Evolutionary conservation across 23 red algal genomes (phyloP), one percentile per base, ranked within the genome.

Genomic region (Agarophyton chilense): DNA sequence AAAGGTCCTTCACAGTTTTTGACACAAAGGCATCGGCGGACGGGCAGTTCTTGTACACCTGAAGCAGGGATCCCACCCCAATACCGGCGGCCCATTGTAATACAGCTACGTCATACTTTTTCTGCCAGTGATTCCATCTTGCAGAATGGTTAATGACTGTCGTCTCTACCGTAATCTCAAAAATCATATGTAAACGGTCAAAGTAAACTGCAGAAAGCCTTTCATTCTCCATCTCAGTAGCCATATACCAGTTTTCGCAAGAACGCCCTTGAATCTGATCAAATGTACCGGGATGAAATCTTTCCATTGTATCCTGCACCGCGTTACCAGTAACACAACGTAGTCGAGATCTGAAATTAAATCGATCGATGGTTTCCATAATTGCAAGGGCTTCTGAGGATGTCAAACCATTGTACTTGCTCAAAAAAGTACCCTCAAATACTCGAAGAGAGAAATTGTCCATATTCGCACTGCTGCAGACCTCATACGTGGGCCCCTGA

Each of bases 371-470:
- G 3, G 39, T 77, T 28, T 49, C 71, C 42, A 77, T 49, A 49
- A 31, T 10, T 26, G 2, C 13, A 2, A 52, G 18, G 28, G 39
- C 71, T n/a, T 50, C 71, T n/a, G 10, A 10, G 26, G 42, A 42
- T 39, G 28, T 73, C 21, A 77, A 52, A 11, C 39, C 31, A 53
- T 77, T n/a, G 71, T 77, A 77, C 71, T 73, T 49, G 26, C n/a
- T n/a, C n/a, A n/a, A n/a, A n/a, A n/a, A n/a, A n/a, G n/a, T n/a
- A n/a, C n/a, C n/a, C n/a, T n/a, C n/a, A n/a, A n/a, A n/a, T n/a
- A n/a, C n/a, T n/a, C n/a, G n/a, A n/a, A n/a, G n/a, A n/a, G n/a
- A n/a, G n/a, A n/a, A n/a, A n/a, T n/a, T n/a, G n/a, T n/a, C n/a
- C n/a, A n/a, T n/a, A n/a, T n/a, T n/a, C n/a, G n/a, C n/a, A n/a